These are phyloP conservation scores for Turnera subulata DNA, from an alignment of 345 rosid genomes.

Conservation along the genomic window DNA sequence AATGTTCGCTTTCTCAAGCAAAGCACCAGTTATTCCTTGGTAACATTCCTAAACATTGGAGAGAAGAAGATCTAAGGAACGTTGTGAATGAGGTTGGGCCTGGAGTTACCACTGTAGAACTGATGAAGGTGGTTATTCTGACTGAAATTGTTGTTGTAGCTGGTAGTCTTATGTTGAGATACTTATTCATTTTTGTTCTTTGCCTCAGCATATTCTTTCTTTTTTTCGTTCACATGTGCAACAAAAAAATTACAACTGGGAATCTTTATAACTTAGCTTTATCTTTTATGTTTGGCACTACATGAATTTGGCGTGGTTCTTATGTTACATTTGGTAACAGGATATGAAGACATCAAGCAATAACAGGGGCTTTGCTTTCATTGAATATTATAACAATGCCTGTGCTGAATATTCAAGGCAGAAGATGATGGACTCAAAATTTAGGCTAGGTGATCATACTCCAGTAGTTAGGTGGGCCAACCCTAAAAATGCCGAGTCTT, in stretches of 20 bases:
- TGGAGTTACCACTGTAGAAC: constrained; percentile 63
- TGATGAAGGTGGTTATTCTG: constrained; percentile 74
- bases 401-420: constrained; percentile 92
- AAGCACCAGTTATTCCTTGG: constrained; percentile 82
- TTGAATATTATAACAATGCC: constrained; percentile 82
- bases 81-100: constrained; percentile 69
- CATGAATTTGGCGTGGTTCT: constrained; percentile 6
- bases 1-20: constrained; percentile 81
- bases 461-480: constrained; percentile 99
- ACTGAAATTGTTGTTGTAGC: constrained; percentile 8
- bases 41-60: constrained; percentile 79
- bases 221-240: background rate
- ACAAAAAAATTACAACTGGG: background rate
- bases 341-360: constrained; percentile 60
- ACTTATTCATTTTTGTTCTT: background rate
- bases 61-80: constrained; percentile 61
- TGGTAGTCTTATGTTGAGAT: too few relatives aligned
- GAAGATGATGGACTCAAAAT: constrained; percentile 69
- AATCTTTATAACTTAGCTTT: too few relatives aligned
- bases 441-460: constrained; percentile 80
- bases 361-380: constrained; percentile 87
- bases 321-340: constrained; percentile 34
- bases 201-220: background rate
- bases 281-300: background rate
- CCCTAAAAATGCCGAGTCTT: constrained; percentile 72